phyloP scores from a whole-genome alignment of 371 early-diverging fungal genomes.

The Mucor indicus region DNA sequence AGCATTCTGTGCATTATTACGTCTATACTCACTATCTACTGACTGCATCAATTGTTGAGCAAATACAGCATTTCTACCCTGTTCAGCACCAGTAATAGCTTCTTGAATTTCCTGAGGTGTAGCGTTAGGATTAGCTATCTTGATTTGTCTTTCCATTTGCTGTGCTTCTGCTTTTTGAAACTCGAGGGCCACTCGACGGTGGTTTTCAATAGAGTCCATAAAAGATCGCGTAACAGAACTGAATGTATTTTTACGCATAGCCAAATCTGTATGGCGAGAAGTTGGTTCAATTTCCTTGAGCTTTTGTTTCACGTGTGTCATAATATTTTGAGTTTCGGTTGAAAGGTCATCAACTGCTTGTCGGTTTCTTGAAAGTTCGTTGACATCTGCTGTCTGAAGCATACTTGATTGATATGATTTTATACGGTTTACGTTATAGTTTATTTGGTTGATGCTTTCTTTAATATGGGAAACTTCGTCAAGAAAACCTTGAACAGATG shows the following conservation, averaged over 20 bases:
- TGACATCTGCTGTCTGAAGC: slow-evolving; percentile 43
- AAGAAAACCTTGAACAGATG: slow-evolving; percentile 24
- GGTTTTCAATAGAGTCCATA: slow-evolving; percentile 42
- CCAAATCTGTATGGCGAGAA: slow-evolving; percentile 37
- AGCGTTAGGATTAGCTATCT: slow-evolving; percentile 46
- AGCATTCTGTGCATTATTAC: slow-evolving; percentile 40
- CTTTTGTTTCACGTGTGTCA: slow-evolving; percentile 43
- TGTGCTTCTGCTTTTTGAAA: slow-evolving; percentile 43
- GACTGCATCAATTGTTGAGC: slow-evolving; percentile 44
- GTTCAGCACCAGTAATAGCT: slow-evolving; percentile 40
- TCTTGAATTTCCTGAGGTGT: slow-evolving; percentile 44
- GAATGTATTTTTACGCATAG: slow-evolving; percentile 47
- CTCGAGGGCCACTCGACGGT: slow-evolving; percentile 38
- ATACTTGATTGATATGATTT: slow-evolving; percentile 29
- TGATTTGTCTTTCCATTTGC: slow-evolving; percentile 46
- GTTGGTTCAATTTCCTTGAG: slow-evolving; percentile 47
- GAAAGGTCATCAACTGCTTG: slow-evolving; percentile 24
- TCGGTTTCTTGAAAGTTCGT: slow-evolving; percentile 26
- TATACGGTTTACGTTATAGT: slow-evolving; percentile 34
- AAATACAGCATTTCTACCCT: slow-evolving; percentile 45
- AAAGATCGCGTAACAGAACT: slow-evolving; percentile 38
- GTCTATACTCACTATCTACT: slow-evolving; percentile 34
- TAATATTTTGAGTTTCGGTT: slow-evolving; percentile 32
- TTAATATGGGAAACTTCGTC: slow-evolving; percentile 39
- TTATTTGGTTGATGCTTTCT: slow-evolving; percentile 37